phyloP scores from a whole-genome alignment of 768 basidiomycete species.

The Tricholoma hemisulphureum region DNA sequence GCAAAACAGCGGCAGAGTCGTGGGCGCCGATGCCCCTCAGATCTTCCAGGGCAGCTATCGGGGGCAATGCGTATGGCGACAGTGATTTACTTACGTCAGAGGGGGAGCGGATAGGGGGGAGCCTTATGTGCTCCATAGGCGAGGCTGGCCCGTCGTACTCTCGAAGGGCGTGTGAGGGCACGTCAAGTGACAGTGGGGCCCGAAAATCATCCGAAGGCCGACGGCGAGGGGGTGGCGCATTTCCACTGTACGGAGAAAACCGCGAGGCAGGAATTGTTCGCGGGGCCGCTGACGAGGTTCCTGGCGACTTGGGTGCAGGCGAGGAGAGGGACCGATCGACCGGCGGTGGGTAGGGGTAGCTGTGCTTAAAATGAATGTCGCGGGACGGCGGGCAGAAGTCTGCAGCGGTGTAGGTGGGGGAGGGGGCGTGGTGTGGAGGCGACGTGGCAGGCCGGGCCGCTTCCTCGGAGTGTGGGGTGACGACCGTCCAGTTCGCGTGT shows the following conservation, averaged over 20 bases:
- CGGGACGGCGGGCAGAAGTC: conserved; percentile 12
- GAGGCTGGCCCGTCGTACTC: conserved; percentile 2
- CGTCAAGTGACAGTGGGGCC: conserved; percentile 32
- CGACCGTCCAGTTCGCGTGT: conserved; percentile 47
- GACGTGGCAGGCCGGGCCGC: conserved; percentile 4
- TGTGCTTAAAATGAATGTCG: conserved; percentile 12
- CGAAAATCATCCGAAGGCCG: conserved; percentile 18
- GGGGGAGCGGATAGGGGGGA: conserved; percentile 42
- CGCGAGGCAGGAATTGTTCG: conserved; percentile 15
- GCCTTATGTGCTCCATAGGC: conserved; percentile 32
- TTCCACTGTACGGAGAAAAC: conserved; percentile 26
- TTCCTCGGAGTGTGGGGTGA: conserved; percentile 31
- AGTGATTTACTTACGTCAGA: conserved; percentile 25
- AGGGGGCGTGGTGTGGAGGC: conserved; percentile 3
- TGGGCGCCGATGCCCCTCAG: conserved; percentile 48
- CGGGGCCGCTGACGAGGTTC: conserved; percentile 6
- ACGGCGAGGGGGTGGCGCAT: conserved; percentile 25
- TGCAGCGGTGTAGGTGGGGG: conserved; percentile 8
- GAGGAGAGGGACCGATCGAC: conserved; percentile 1
- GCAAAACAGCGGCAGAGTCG: conserved; percentile 66
- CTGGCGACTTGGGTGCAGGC: conserved; percentile 6
- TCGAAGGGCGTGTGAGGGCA: conserved; percentile 28
- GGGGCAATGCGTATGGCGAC: conserved; percentile 57
- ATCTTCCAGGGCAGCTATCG: conserved; percentile 69
- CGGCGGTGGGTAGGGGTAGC: conserved; percentile 12